phyloP scores from a whole-genome alignment of 306 rosid genomes.

The Quercus parvula region DNA sequence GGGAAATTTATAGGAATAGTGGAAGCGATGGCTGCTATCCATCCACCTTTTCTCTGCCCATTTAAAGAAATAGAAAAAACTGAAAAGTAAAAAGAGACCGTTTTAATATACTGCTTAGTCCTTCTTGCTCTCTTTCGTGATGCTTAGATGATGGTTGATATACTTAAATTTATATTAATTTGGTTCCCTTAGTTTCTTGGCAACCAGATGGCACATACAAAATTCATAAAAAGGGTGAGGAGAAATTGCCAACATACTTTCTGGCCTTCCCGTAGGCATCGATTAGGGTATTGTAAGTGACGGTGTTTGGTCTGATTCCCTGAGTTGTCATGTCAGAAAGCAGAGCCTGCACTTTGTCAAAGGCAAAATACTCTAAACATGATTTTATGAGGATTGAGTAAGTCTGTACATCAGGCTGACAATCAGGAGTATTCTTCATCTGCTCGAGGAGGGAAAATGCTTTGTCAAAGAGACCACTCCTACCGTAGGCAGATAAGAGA shows the following conservation, averaged over 20 bases:
- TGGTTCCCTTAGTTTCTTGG: constrained; percentile 15
- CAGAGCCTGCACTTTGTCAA: constrained; percentile 66
- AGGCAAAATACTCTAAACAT: constrained; percentile 68
- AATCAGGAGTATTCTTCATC: constrained; percentile 70
- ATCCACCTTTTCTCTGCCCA: constrained; percentile 5
- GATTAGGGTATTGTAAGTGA: constrained; percentile 81
- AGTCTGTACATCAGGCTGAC: constrained; percentile 88
- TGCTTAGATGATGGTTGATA: constrained; percentile 1
- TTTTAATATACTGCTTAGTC: neutral
- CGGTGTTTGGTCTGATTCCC: constrained; percentile 75
- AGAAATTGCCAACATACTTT: constrained; percentile 44
- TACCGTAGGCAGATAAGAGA: constrained; percentile 80
- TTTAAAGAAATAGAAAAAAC: neutral
- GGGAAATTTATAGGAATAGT: constrained; percentile 4
- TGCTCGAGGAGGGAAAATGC: constrained; percentile 75
- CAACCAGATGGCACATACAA: constrained; percentile 32
- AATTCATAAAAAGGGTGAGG: constrained; percentile 14
- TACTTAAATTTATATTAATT: constrained; percentile 5
- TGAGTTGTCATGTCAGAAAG: constrained; percentile 71
- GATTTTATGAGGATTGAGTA: constrained; percentile 87
- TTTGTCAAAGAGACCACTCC: constrained; percentile 75
- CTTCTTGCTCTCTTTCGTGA: neutral
- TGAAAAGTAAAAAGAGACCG: neutral
- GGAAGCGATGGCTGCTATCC: neutral
- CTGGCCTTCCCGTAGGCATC: constrained; percentile 91